Base-by-base conservation (phyloP, 371 early-diverging fungal species). In the Coemansia sp. region DNA sequence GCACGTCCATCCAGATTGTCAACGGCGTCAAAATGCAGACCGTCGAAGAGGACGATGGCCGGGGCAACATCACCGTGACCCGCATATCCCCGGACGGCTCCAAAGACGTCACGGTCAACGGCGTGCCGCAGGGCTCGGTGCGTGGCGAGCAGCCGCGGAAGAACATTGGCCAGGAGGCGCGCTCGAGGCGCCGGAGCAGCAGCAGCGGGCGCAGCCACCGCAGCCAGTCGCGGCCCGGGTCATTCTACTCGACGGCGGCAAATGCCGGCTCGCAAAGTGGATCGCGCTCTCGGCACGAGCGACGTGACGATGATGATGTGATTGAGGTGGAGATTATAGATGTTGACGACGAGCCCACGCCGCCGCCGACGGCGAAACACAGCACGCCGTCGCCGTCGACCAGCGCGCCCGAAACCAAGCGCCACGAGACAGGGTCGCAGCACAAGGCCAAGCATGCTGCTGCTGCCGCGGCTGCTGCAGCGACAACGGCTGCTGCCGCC, bases 21-120 rank as follows among this genome's bases (percentile, higher is more conserved):
- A 69, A 74, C 29, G 75, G 75, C 34, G 66, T 74, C 29, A 65
- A 57, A 39, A 55, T 74, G n/a, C 70, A 69, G 60, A 74, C 61
- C 8, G 50, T 55, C 33, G 75, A 74, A 40, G 75, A 74, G 37
- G 62, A 74, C 47, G 75, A 74, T 40, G 75, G 75, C 55, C 62
- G n/a, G 12, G 75, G 75, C 1, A 74, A 69, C 55, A 37, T 64
- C 34, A 74, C 75, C 1, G 62, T 74, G n/a, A 74, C 75, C 4
- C 59, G 51, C 44, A 57, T 74, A 9, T 60, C 65, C 0, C 75
- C 75, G 32, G 65, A 64, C 12, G 75, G 75, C 2, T 42, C 31
- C 62, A 69, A 62, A 34, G 69, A 74, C 32, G 61, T 74, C 12
- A 58, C 59, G 8, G 66, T 74, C 37, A 74, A 74, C 49, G 75